Base-by-base conservation (phyloP, 768 basidiomycete species). In the Clavaria fumosa region DNA sequence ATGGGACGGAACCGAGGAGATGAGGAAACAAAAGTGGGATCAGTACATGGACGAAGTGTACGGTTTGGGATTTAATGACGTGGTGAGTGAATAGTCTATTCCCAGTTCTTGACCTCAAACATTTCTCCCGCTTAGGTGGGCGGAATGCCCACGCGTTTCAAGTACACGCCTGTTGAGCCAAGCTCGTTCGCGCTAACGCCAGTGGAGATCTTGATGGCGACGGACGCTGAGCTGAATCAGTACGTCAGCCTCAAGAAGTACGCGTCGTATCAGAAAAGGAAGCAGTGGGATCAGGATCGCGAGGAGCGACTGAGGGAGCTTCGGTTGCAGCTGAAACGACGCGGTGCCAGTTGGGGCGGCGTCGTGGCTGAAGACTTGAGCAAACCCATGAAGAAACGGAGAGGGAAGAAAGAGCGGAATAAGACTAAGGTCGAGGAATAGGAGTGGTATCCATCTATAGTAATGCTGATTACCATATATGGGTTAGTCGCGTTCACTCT, bases 1-100 rank as follows among this genome's bases (percentile, higher is more conserved):
- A 44, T 84, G 82, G 78, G 76, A 77, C 47, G 83, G 82, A 1
- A 86, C 83, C n/a, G 84, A 91, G 50, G 84, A 83, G 50, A 85
- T 84, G 72, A 70, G 84, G 37, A 88, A 89, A 56, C 63, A 67
- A 35, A 79, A 79, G 49, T 55, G 90, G 41, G 75, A 91, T 38
- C 67, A 85, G 50, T 86, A 91, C 49, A 82, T 96, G 81, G 81
- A 89, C 43, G 84, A 89, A 54, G 64, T 97, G 28, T 80, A 90
- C 53, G 77, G 67, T 23, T 65, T 97, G 12, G 93, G 96, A 43
- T 93, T 96, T 62, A 96, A 96, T 55, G 91, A 93, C 49, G 72
- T 96, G 64, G 91, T 90, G 43, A 21, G 26, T 31, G 22, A 18
- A 30, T 35, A 21, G 39, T 22, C 38, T 23, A 19, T 35, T 30